Conservation (phyloP, 177 flowering plant species). For the Vitis hybrid region DNA sequence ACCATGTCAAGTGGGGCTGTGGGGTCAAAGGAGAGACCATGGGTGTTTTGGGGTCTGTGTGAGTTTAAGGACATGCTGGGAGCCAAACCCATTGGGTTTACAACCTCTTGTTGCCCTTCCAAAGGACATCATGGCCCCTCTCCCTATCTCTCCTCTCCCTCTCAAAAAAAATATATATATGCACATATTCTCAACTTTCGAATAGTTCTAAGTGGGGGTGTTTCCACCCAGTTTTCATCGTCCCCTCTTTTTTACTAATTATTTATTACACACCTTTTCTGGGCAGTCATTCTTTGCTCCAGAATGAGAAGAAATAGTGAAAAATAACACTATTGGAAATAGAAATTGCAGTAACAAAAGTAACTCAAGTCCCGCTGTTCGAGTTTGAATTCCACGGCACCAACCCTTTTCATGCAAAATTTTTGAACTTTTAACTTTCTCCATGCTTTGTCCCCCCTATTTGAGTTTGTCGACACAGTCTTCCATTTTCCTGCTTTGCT, state of each 20-base stretch:
- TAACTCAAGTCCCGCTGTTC: neutral
- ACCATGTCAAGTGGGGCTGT: conserved; percentile 30
- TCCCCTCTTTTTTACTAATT: neutral
- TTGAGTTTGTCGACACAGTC: conserved; percentile 5
- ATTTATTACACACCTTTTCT: neutral
- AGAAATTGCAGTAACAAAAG: neutral
- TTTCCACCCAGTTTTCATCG: neutral
- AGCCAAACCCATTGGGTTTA: conserved; percentile 28
- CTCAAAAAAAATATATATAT: neutral
- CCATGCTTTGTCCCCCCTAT: conserved; percentile 7
- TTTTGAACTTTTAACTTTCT: neutral
- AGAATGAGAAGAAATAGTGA: neutral
- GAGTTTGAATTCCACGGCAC: conserved; percentile 1
- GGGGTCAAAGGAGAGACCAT: conserved; percentile 36
- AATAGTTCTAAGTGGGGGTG: neutral
- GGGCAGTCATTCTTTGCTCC: neutral
- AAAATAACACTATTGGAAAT: neutral
- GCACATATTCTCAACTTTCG: neutral
- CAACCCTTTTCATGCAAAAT: neutral
- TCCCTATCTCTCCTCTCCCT: neutral
- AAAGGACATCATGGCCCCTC: conserved; percentile 38
- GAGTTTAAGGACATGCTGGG: conserved; percentile 28
- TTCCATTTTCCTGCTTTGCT: conserved; percentile 6
- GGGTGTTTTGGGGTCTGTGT: conserved; percentile 30
- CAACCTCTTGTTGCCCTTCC: conserved; percentile 30